Evolutionary conservation across 208 protist species (phyloP).

Genomic region (Acanthamoeba sp.): DNA sequence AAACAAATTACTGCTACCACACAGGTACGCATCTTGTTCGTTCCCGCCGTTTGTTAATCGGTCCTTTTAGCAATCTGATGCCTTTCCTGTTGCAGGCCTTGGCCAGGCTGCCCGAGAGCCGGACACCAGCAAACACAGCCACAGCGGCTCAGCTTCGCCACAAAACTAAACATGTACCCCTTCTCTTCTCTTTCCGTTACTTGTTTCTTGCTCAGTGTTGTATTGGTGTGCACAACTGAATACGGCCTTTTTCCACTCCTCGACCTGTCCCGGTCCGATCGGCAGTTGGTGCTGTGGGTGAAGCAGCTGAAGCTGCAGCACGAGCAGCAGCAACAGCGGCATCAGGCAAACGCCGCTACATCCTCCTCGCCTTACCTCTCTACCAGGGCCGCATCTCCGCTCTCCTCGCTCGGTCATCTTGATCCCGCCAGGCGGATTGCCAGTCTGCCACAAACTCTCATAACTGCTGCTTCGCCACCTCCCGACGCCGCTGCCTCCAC

Average conservation of each 20-base stretch:
- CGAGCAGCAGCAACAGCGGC: not conserved
- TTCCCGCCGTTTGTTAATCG: not conserved
- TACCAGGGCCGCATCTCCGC: not conserved
- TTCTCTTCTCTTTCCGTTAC: not conserved
- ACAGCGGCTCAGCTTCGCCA: slow-evolving; percentile 1
- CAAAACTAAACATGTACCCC: not conserved
- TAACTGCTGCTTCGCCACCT: not conserved
- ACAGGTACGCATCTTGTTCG: not conserved
- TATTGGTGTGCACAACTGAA: not conserved
- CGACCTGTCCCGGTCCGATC: not conserved
- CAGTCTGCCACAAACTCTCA: not conserved
- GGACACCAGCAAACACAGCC: slow-evolving; percentile 10
- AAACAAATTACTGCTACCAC: not conserved
- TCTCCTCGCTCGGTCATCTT: not conserved
- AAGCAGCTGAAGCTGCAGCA: slow-evolving; percentile 38
- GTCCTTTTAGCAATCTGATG: not conserved
- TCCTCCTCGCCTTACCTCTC: not conserved
- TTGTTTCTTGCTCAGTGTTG: not conserved
- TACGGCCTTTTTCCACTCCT: not conserved
- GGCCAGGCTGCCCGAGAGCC: not conserved
- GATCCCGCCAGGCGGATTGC: not conserved
- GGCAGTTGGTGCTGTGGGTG: slow-evolving; percentile 18
- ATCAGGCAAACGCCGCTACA: not conserved
- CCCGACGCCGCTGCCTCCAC: not conserved
- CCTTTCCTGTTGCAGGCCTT: not conserved